A percentile compares a stretch with the other conserved stretches of the same genome.
Conservation (phyloP, 352 stramenopile species). For the Globisporangium cylindrosporum region DNA sequence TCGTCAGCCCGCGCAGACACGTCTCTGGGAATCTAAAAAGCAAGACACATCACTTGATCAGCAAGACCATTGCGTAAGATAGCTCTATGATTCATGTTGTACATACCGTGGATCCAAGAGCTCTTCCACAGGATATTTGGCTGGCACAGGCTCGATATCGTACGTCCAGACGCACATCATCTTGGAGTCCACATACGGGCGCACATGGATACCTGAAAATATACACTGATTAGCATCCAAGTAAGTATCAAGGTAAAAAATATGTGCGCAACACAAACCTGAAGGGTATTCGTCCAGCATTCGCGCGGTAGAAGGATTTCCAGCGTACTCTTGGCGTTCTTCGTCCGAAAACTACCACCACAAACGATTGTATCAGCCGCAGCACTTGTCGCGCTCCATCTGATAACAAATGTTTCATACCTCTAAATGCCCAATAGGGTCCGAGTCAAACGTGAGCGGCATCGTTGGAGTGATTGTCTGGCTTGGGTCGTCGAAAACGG, state of each 20-base stretch:
- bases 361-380: neutral
- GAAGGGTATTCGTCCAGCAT: slow-evolving; percentile 61
- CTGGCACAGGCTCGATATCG: slow-evolving; percentile 57
- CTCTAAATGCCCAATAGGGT: slow-evolving; percentile 61
- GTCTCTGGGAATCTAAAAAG: slow-evolving; percentile 58
- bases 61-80: neutral
- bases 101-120: slow-evolving; percentile 50
- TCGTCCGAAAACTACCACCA: slow-evolving; percentile 44
- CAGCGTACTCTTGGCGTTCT: slow-evolving; percentile 38
- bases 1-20: slow-evolving; percentile 53
- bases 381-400: neutral
- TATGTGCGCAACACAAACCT: slow-evolving; percentile 10
- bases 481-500: slow-evolving; percentile 63
- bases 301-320: slow-evolving; percentile 32
- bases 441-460: slow-evolving; percentile 72
- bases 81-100: neutral
- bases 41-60: neutral
- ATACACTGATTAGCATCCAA: neutral
- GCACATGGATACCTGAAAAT: slow-evolving; percentile 57
- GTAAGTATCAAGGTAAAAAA: neutral
- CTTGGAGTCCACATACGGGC: slow-evolving; percentile 54
- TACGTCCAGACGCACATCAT: slow-evolving; percentile 82
- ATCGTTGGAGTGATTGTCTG: slow-evolving; percentile 46
- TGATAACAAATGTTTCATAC: slow-evolving; percentile 19
- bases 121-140: slow-evolving; percentile 66